These are phyloP conservation scores for Scalesia atractyloides DNA, from an alignment of 129 eudicot genomes.

Conservation along the genomic window DNA sequence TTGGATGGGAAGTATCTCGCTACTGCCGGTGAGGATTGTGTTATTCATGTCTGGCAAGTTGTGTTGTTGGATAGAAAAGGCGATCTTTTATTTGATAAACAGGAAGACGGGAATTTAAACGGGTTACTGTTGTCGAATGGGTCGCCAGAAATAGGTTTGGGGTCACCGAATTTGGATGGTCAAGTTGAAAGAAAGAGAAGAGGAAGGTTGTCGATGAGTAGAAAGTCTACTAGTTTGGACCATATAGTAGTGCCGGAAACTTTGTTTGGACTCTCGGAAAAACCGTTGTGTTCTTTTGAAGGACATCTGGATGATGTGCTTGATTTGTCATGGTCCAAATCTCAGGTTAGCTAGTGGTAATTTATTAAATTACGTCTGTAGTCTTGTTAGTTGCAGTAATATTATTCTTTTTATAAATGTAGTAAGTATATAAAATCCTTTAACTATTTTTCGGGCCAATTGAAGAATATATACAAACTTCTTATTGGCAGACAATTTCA, in stretches of 20 bases:
- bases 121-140: slow-evolving; percentile 56
- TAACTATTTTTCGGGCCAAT: background rate
- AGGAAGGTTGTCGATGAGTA: slow-evolving; percentile 83
- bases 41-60: slow-evolving; percentile 90
- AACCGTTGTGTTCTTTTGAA: slow-evolving; percentile 80
- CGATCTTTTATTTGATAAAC: slow-evolving; percentile 75
- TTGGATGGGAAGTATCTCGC: slow-evolving; percentile 94
- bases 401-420: background rate
- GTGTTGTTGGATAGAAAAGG: slow-evolving; percentile 79
- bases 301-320: slow-evolving; percentile 93
- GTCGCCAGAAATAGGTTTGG: slow-evolving; percentile 64
- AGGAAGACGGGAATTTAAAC: slow-evolving; percentile 79
- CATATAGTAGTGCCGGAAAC: slow-evolving; percentile 82
- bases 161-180: slow-evolving; percentile 61
- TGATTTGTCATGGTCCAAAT: slow-evolving; percentile 95
- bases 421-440: background rate
- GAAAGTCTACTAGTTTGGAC: slow-evolving; percentile 83
- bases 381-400: slow-evolving; percentile 3
- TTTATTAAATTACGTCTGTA: slow-evolving; percentile 9
- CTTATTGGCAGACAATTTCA: slow-evolving; percentile 18
- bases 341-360: slow-evolving; percentile 67
- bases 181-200: slow-evolving; percentile 73
- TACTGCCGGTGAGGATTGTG: slow-evolving; percentile 93
- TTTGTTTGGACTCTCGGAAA: slow-evolving; percentile 74
- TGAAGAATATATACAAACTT: slow-evolving; percentile 21